Percentiles rank a stretch among this genome's conserved stretches.
Evolutionary conservation across 257 asterid species (phyloP).

Genomic region (Ligustrum vulgare): DNA sequence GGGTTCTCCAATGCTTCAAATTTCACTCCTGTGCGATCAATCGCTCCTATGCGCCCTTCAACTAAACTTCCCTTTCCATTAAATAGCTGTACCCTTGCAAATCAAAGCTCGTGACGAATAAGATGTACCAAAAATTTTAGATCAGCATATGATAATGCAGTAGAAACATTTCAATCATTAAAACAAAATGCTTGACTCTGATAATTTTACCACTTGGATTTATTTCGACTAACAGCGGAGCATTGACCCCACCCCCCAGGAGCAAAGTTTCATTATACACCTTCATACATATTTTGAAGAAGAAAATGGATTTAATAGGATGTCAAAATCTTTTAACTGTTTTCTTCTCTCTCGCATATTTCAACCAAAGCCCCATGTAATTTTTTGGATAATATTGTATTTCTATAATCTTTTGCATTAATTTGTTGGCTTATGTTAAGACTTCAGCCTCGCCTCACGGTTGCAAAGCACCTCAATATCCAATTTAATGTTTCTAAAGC

Average conservation of each 20-base stretch:
- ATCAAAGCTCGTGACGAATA: constrained; percentile 23
- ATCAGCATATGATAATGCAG: neutral
- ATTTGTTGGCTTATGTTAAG: neutral
- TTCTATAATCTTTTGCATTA: neutral
- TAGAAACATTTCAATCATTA: neutral
- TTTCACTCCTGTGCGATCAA: constrained; percentile 70
- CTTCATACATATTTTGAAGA: neutral
- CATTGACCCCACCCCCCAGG: neutral
- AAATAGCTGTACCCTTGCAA: constrained; percentile 90
- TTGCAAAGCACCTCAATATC: neutral
- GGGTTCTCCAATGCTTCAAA: constrained; percentile 68
- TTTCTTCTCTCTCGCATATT: neutral
- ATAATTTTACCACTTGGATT: neutral
- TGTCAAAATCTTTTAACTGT: neutral
- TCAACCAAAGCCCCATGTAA: neutral
- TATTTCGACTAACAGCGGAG: neutral
- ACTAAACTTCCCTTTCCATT: constrained; percentile 88
- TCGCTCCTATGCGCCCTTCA: constrained; percentile 73
- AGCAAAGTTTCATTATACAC: neutral
- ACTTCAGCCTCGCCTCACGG: neutral
- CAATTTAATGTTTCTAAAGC: neutral
- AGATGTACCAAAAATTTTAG: neutral
- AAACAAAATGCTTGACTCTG: neutral
- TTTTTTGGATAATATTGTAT: neutral
- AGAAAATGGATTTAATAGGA: neutral